These are phyloP conservation scores for Paramyrothecium roridum DNA, from an alignment of 2,329 filamentous ascomycete genomes.

Conservation along the genomic window DNA sequence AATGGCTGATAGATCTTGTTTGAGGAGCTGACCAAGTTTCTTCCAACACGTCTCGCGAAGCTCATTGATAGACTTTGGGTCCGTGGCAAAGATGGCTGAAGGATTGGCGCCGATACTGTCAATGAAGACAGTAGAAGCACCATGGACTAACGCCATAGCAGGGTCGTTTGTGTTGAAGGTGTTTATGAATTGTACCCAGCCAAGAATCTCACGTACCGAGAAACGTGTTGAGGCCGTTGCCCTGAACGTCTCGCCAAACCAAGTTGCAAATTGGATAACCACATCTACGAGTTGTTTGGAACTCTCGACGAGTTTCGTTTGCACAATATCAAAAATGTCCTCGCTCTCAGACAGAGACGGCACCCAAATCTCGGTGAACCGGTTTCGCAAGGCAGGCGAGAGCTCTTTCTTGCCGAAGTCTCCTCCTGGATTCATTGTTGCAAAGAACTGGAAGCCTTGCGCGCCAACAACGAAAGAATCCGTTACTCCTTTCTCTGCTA, in stretches of 20 bases:
- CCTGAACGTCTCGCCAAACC: constrained; percentile 84
- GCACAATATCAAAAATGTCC: constrained; percentile 85
- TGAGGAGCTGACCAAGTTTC: constrained; percentile 66
- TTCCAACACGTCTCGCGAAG: constrained; percentile 72
- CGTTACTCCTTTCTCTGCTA: constrained; percentile 89
- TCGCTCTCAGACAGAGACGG: constrained; percentile 79
- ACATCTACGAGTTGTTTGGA: constrained; percentile 57
- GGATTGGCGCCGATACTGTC: constrained; percentile 95
- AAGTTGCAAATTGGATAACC: constrained; percentile 85
- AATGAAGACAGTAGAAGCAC: constrained; percentile 92
- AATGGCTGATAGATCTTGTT: constrained; percentile 56
- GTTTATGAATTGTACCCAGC: constrained; percentile 94
- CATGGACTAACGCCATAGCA: constrained; percentile 62
- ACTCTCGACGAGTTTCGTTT: constrained; percentile 63
- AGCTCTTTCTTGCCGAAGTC: constrained; percentile 98
- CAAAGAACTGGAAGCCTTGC: constrained; percentile 89
- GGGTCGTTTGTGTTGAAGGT: constrained; percentile 47
- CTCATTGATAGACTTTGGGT: constrained; percentile 63
- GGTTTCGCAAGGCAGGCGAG: constrained; percentile 89
- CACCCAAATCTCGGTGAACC: constrained; percentile 99
- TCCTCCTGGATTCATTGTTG: constrained; percentile 98
- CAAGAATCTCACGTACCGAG: constrained; percentile 87
- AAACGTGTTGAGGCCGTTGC: constrained; percentile 72
- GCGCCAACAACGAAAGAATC: constrained; percentile 75
- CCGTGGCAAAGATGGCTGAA: constrained; percentile 76